Evolutionary conservation across 2,329 filamentous ascomycete species (phyloP), one percentile per base, ranked within the genome.

Genomic region (Monosporascus sp.): DNA sequence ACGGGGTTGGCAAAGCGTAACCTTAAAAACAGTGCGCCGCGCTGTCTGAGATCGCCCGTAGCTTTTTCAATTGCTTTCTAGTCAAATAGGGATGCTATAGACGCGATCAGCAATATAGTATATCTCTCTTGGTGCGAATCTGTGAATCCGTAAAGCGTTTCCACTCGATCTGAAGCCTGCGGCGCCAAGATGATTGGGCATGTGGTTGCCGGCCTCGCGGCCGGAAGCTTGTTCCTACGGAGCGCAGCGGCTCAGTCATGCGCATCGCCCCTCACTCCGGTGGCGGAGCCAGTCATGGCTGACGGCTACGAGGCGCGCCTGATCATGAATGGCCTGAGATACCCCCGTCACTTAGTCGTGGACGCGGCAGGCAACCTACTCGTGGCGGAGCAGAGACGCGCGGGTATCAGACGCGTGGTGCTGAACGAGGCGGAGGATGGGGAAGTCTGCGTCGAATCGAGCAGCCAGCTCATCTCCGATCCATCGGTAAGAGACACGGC

Each of bases 291-390:
- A 11, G 54, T 57, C 14, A 25, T 60, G 36, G 39, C 52, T 14
- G 50, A 53, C 1, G 58, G 57, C 20, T 60, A 60, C 49, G 57
- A 55, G n/a, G 58, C 55, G 9, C 49, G 50, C 25, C 54, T 58
- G 15, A 51, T 62, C 14, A 25, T 59, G 2, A 57, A 62, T n/a
- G 55, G 38, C 5, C 61, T 76, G 41, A 58, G 52, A 6, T 47
- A 11, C 5, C 66, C 72, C 3, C 66, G 72, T 18, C 63, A 64
- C 49, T 54, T 75, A 5, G 59, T 69, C 20, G 62, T 70, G 24
- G 72, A 75, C 53, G 54, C 57, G 0, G 52, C 59, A 24, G 71
- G 72, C 5, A 72, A 72, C 55, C 54, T 74, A 20, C 65, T 75
- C 11, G 61, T 74, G 8, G 62, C 64, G 11, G 66, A 72, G 53